Conservation (phyloP, 306 rosid genomes). For the Casuarina cunninghamiana region DNA sequence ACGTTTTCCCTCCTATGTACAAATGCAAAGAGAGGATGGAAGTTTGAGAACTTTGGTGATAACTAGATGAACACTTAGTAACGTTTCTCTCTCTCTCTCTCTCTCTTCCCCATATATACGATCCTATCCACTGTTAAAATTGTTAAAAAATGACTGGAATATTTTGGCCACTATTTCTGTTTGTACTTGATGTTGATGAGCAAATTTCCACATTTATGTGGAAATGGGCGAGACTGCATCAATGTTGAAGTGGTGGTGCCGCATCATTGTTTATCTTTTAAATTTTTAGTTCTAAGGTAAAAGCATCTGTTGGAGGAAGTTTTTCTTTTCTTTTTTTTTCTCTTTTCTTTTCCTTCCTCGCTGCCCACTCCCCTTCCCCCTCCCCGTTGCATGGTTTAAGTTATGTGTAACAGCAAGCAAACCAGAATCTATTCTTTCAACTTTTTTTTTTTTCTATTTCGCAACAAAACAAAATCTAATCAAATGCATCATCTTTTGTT, state of each 20-base stretch:
- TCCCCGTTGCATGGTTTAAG: neutral
- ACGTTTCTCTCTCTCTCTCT: no score
- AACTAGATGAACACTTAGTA: no score
- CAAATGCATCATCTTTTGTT: neutral
- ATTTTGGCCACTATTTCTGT: no score
- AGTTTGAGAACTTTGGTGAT: no score
- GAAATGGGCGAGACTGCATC: neutral
- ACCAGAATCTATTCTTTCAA: neutral
- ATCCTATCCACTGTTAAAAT: no score
- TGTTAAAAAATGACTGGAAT: no score
- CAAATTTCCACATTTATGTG: neutral
- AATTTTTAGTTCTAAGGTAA: neutral
- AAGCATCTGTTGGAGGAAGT: neutral
- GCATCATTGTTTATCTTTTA: neutral
- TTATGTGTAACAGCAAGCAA: neutral
- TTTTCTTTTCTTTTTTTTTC: neutral
- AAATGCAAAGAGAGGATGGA: no score
- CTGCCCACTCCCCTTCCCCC: no score
- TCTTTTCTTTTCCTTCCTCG: no score
- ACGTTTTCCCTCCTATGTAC: neutral
- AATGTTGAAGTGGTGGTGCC: neutral
- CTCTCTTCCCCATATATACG: no score
- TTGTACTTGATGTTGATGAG: neutral
- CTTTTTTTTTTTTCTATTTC: neutral
- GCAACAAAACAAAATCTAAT: neutral